phyloP scores from a whole-genome alignment of 495 filamentous ascomycete species.

The Polyplosphaeria fusca region DNA sequence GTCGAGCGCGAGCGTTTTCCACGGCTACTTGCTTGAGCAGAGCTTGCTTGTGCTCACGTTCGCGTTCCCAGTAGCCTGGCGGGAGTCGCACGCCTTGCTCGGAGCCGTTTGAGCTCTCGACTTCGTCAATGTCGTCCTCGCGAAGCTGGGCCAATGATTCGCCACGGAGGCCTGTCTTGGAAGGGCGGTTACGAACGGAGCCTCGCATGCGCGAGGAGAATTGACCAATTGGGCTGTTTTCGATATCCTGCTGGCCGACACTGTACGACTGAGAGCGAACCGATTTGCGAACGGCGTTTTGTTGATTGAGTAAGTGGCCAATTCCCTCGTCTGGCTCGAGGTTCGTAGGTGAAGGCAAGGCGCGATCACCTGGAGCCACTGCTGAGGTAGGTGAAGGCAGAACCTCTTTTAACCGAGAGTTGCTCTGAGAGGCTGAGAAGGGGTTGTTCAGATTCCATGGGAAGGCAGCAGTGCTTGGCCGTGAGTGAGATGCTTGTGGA shows the following conservation, averaged over 20 bases:
- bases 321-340: constrained; percentile 19
- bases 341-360: constrained; percentile 15
- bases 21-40: neutral
- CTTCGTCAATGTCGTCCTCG: constrained; percentile 74
- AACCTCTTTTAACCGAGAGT: constrained; percentile 22
- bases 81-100: constrained; percentile 58
- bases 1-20: constrained; percentile 28
- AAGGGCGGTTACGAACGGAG: constrained; percentile 64
- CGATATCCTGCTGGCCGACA: constrained; percentile 83
- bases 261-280: constrained; percentile 90
- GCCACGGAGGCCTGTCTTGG: constrained; percentile 79
- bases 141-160: constrained; percentile 76
- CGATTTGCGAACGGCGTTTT: constrained; percentile 24
- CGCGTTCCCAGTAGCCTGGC: constrained; percentile 44
- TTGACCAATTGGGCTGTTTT: constrained; percentile 42
- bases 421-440: constrained; percentile 9
- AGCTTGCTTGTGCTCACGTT: neutral
- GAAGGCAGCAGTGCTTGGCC: constrained; percentile 9
- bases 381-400: constrained; percentile 30
- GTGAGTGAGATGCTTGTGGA: neutral
- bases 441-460: constrained; percentile 19
- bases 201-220: constrained; percentile 1
- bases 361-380: neutral
- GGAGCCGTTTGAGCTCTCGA: constrained; percentile 66
- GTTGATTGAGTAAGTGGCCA: constrained; percentile 24